Conservation (phyloP, 2,329 filamentous ascomycete species). For the Pseudocercospora eumusae region DNA sequence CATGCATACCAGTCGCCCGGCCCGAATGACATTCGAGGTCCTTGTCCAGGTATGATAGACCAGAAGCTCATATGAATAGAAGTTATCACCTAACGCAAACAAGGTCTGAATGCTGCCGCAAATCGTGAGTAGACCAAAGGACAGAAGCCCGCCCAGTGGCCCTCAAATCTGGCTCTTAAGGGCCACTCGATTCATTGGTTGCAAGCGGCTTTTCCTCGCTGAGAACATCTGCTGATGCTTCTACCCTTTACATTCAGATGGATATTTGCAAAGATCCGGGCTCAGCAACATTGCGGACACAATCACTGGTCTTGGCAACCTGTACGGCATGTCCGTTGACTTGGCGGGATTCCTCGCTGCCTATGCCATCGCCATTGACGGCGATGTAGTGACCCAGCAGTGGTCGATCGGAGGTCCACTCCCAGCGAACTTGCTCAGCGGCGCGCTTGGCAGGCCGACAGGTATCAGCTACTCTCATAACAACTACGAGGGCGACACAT, state of each 20-base stretch:
- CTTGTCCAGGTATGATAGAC: slow-evolving; percentile 17
- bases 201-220: too few species aligned
- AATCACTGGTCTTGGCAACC: slow-evolving; percentile 28
- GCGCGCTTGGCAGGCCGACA: slow-evolving; percentile 22
- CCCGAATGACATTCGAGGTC: slow-evolving; percentile 27
- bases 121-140: too few species aligned
- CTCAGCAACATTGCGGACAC: slow-evolving; percentile 33
- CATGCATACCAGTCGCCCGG: slow-evolving; percentile 16
- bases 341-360: slow-evolving; percentile 34
- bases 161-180: too few species aligned
- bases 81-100: too few species aligned
- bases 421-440: slow-evolving; percentile 14
- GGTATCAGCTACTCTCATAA: slow-evolving; percentile 37
- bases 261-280: slow-evolving; percentile 19
- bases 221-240: too few species aligned
- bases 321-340: slow-evolving; percentile 17
- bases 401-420: slow-evolving; percentile 37
- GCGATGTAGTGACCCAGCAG: slow-evolving; percentile 14
- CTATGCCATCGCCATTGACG: slow-evolving; percentile 33
- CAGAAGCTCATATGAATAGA: neutral
- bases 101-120: slow-evolving; percentile 30
- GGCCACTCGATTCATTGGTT: too few species aligned
- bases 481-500: slow-evolving; percentile 40
- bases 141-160: too few species aligned
- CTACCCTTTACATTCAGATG: too few species aligned